Percentiles rank a stretch among this genome's conserved stretches.
These are phyloP conservation scores for Penicillium italicum DNA, from an alignment of 2,329 filamentous ascomycete genomes.

Conservation along the genomic window DNA sequence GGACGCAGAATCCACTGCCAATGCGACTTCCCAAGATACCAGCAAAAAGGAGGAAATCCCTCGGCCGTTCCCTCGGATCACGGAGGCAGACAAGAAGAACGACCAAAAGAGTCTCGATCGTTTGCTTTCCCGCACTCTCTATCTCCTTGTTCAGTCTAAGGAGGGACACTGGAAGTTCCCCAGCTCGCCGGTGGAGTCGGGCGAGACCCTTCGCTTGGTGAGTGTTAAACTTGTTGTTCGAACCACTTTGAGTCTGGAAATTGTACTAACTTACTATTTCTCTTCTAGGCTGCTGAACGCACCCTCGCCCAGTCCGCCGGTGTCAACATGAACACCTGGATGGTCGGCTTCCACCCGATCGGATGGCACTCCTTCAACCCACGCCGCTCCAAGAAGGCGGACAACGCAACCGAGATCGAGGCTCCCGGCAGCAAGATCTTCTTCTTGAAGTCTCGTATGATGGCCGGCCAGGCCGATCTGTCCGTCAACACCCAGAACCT, in stretches of 20 bases:
- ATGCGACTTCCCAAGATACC: constrained; percentile 39
- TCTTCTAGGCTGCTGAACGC: constrained; percentile 69
- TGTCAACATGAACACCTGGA: constrained; percentile 98
- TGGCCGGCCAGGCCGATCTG: constrained; percentile 91
- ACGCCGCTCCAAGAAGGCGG: constrained; percentile 39
- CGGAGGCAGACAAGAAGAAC: constrained; percentile 72
- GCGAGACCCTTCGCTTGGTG: constrained; percentile 81
- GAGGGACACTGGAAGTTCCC: constrained; percentile 80
- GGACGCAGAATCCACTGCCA: constrained; percentile 62
- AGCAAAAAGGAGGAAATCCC: constrained; percentile 64
- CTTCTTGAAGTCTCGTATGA: constrained; percentile 93
- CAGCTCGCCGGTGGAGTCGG: constrained; percentile 61
- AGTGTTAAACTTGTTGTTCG: constrained; percentile 32
- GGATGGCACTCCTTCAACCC: constrained; percentile 66
- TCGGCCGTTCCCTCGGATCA: constrained; percentile 65
- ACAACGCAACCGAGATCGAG: constrained; percentile 33
- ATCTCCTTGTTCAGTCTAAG: constrained; percentile 72
- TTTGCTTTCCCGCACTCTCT: constrained; percentile 74
- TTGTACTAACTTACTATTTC: constrained; percentile 1
- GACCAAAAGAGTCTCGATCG: constrained; percentile 77
- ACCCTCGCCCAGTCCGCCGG: constrained; percentile 74
- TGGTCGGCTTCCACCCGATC: constrained; percentile 85
- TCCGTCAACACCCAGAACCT: constrained; percentile 67
- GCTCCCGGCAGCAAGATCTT: constrained; percentile 77
- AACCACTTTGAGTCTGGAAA: neutral